A percentile compares a stretch with the other conserved stretches of the same genome.
Conservation (phyloP, 192 early-diverging fungal species). For the Linnemannia exigua region DNA sequence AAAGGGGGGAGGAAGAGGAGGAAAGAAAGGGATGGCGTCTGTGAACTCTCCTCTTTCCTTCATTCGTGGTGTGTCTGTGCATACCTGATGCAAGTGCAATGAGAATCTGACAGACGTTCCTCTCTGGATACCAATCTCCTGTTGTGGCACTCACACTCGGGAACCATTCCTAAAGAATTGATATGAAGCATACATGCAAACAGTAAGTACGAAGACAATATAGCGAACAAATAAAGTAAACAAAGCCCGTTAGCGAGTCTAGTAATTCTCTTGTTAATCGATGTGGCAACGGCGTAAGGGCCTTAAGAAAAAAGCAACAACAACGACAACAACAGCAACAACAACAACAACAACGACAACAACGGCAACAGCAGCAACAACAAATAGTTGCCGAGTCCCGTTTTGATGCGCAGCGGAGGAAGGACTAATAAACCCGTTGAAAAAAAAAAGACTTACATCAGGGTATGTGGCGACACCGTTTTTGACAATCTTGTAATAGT, state of each 20-base stretch:
- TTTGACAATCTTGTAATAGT: slow-evolving; percentile 82
- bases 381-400: background rate
- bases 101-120: slow-evolving; percentile 78
- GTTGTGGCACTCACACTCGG: slow-evolving; percentile 83
- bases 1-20: background rate
- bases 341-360: too few relatives aligned
- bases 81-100: slow-evolving; percentile 75
- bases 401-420: background rate
- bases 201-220: slow-evolving; percentile 18
- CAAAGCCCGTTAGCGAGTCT: background rate
- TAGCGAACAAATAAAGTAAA: slow-evolving; percentile 2
- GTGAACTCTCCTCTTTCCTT: background rate
- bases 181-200: background rate
- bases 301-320: too few relatives aligned
- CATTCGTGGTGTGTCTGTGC: background rate
- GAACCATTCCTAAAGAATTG: slow-evolving; percentile 73
- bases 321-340: too few relatives aligned
- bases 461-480: slow-evolving; percentile 82
- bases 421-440: background rate
- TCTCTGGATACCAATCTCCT: slow-evolving; percentile 80
- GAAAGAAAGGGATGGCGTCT: background rate
- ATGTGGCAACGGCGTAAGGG: background rate
- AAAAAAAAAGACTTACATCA: slow-evolving; percentile 47
- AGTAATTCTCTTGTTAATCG: background rate
- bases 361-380: too few relatives aligned